Evolutionary conservation across 2,329 filamentous ascomycete species (phyloP).

Genomic region (Aspergillus brunneoviolaceus): DNA sequence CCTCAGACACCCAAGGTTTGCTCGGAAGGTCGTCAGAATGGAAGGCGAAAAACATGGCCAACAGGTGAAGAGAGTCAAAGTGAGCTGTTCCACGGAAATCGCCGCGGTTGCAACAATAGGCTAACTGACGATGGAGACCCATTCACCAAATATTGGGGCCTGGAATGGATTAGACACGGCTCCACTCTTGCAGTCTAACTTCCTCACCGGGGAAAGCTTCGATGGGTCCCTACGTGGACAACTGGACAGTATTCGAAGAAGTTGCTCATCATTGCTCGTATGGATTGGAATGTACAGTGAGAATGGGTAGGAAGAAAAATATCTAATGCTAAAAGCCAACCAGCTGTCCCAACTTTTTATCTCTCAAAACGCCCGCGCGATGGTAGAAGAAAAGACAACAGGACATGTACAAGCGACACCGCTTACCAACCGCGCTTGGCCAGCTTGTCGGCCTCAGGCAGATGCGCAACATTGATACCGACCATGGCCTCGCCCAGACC

Average conservation of each 20-base stretch:
- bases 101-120: neutral
- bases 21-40: no score
- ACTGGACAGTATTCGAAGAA: neutral
- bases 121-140: neutral
- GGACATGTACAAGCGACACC: neutral
- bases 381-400: constrained; percentile 1
- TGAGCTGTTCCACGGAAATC: neutral
- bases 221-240: neutral
- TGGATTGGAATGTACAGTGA: constrained; percentile 6
- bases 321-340: neutral
- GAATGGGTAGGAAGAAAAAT: neutral
- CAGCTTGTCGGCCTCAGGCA: constrained; percentile 78
- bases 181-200: neutral
- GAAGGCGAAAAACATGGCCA: no score
- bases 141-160: neutral
- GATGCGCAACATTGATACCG: constrained; percentile 79
- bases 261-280: constrained; percentile 20
- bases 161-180: neutral
- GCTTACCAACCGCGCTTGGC: constrained; percentile 79
- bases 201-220: neutral
- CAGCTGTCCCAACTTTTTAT: constrained; percentile 15
- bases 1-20: neutral
- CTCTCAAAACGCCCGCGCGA: constrained; percentile 8
- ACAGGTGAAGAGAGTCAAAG: neutral
- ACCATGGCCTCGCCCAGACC: constrained; percentile 98